phyloP scores from a whole-genome alignment of 1,284 basidiomycete species.

The Moniliophthora roreri region DNA sequence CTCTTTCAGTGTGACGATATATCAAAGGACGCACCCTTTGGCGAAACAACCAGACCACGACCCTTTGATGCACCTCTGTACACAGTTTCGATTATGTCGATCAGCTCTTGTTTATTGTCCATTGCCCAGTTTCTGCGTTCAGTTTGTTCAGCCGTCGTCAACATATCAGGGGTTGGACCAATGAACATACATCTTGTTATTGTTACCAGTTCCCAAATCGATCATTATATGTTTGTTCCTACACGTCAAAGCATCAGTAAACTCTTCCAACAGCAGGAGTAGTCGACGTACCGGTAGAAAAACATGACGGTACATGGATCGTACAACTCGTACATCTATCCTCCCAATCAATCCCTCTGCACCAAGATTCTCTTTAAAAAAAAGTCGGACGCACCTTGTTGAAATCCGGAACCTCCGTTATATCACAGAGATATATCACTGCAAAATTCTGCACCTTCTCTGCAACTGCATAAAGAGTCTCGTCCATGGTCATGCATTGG shows the following conservation, averaged over 20 bases:
- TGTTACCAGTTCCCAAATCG: constrained; percentile 98
- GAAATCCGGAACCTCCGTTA: constrained; percentile 97
- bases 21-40: constrained; percentile 68
- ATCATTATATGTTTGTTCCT: constrained; percentile 99
- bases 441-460: constrained; percentile 99
- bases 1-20: not conserved
- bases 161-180: not conserved
- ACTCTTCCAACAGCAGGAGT: not conserved
- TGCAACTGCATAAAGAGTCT: constrained; percentile 89
- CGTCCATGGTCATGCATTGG: constrained; percentile 99
- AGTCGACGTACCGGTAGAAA: constrained; percentile 79
- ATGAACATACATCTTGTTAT: constrained; percentile 93
- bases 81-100: constrained; percentile 98
- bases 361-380: not conserved
- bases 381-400: constrained; percentile 74
- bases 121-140: constrained; percentile 88
- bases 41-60: constrained; percentile 96
- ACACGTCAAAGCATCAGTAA: constrained; percentile 11
- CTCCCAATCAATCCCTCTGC: not conserved
- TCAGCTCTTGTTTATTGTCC: constrained; percentile 97
- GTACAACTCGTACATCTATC: constrained; percentile 91
- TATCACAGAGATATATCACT: constrained; percentile 94
- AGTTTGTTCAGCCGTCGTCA: constrained; percentile 1
- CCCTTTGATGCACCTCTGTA: constrained; percentile 98
- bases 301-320: constrained; percentile 97